Conservation (phyloP, 345 rosid genomes). For the Corchorus capsularis region DNA sequence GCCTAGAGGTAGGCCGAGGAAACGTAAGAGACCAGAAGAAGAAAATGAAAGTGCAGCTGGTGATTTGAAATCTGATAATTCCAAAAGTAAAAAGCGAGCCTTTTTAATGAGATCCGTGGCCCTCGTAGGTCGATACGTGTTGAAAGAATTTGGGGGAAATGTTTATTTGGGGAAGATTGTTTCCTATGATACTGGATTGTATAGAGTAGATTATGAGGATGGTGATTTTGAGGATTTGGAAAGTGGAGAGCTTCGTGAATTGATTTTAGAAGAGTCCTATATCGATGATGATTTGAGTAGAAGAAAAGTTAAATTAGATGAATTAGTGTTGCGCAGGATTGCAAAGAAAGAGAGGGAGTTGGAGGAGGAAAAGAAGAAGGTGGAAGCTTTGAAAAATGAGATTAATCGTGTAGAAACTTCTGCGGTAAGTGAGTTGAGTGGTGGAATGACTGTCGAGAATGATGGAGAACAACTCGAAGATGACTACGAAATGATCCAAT, state of each 20-base stretch:
- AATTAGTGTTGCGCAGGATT: conserved; percentile 37
- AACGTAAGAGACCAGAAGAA: conserved; percentile 53
- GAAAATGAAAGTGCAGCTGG: conserved; percentile 25
- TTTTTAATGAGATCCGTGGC: conserved; percentile 50
- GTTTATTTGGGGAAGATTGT: conserved; percentile 76
- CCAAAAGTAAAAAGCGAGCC: conserved; percentile 45
- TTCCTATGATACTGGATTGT: conserved; percentile 68
- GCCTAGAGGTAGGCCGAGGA: conserved; percentile 84
- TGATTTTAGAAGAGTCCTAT: conserved; percentile 52
- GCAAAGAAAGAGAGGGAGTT: conserved; percentile 28
- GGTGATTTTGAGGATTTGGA: conserved; percentile 83
- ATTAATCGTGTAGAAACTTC: conserved; percentile 38
- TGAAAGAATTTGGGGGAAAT: conserved; percentile 65
- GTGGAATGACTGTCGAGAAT: conserved; percentile 33
- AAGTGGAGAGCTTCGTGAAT: conserved; percentile 59
- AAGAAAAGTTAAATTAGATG: conserved; percentile 59
- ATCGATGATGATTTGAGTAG: conserved; percentile 52
- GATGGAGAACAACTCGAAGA: conserved; percentile 41
- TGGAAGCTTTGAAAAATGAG: conserved; percentile 31
- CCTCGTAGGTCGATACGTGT: conserved; percentile 68
- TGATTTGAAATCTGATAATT: conserved; percentile 22
- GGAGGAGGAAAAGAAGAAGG: conserved; percentile 34
- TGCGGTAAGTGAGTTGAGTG: conserved; percentile 34
- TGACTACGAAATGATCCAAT: conserved; percentile 11
- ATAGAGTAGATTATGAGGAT: conserved; percentile 86